phyloP scores from a whole-genome alignment of 2,329 filamentous ascomycete genomes.

The Whalleya microplaca region DNA sequence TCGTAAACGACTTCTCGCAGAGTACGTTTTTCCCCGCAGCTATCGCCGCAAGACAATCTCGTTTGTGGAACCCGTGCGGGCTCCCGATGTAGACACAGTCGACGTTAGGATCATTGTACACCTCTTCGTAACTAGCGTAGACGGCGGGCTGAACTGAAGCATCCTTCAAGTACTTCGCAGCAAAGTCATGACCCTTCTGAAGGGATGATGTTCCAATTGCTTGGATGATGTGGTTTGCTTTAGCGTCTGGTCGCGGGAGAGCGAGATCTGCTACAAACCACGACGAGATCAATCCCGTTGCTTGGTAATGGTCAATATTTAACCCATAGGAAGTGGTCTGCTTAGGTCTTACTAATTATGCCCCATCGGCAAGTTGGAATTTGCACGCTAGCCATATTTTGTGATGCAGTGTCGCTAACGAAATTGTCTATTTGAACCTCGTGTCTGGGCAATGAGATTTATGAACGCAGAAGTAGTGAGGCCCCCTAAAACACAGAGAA shows the following conservation, averaged over 20 bases:
- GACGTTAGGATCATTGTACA: conserved; percentile 46
- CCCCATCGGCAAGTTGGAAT: conserved; percentile 39
- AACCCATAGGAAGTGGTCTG: neutral
- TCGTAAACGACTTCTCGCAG: conserved; percentile 50
- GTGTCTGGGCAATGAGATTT: neutral
- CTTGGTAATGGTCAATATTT: conserved; percentile 12
- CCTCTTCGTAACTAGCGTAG: conserved; percentile 44
- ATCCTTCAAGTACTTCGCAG: conserved; percentile 34
- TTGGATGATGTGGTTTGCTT: conserved; percentile 46
- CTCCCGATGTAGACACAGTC: conserved; percentile 52
- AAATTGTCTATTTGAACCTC: neutral
- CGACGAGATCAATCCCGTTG: conserved; percentile 48
- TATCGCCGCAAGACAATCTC: conserved; percentile 49
- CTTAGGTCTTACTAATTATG: conserved; percentile 29
- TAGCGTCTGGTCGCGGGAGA: conserved; percentile 39
- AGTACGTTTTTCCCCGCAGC: conserved; percentile 47
- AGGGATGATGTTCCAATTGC: conserved; percentile 46
- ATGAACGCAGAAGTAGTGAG: neutral
- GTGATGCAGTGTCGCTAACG: no score
- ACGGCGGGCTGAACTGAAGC: conserved; percentile 34
- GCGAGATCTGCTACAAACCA: conserved; percentile 50
- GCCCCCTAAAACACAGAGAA: neutral
- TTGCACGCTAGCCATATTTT: conserved; percentile 1
- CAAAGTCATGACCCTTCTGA: conserved; percentile 45
- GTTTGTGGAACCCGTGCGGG: conserved; percentile 49